phyloP scores from a whole-genome alignment of 805 yeast species.

The Wickerhamiella vanderwaltii region DNA sequence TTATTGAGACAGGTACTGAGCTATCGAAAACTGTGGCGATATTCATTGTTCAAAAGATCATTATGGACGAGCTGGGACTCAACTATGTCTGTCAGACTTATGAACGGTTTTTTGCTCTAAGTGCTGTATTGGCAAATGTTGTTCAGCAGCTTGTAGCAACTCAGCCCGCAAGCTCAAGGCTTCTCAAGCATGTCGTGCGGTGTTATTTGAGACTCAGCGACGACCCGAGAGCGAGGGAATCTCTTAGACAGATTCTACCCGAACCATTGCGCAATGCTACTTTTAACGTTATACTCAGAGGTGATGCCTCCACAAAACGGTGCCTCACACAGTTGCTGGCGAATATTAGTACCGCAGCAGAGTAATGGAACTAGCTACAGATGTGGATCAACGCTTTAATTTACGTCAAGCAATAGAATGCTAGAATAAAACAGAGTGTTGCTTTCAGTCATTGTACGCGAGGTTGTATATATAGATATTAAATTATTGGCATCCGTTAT shows the following conservation, averaged over 20 bases:
- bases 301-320: constrained; percentile 77
- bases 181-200: constrained; percentile 84
- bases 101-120: constrained; percentile 89
- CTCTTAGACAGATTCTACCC: constrained; percentile 71
- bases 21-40: constrained; percentile 92
- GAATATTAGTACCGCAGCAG: constrained; percentile 32
- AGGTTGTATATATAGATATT: no score
- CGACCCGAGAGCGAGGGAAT: constrained; percentile 79
- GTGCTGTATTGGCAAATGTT: constrained; percentile 76
- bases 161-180: constrained; percentile 56
- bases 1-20: constrained; percentile 92
- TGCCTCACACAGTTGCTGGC: constrained; percentile 73
- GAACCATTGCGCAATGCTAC: constrained; percentile 81
- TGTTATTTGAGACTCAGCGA: constrained; percentile 86
- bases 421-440: no score
- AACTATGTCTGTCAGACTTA: constrained; percentile 88
- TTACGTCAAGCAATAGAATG: no score
- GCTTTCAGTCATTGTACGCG: no score
- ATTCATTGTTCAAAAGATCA: constrained; percentile 84
- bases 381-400: no score
- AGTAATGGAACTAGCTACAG: no score
- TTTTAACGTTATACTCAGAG: constrained; percentile 63
- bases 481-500: no score
- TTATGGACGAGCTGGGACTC: constrained; percentile 83
- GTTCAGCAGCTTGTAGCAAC: constrained; percentile 68